Conservation (phyloP, 1,284 basidiomycete genomes). For the Kalmanozyma brasiliensis region DNA sequence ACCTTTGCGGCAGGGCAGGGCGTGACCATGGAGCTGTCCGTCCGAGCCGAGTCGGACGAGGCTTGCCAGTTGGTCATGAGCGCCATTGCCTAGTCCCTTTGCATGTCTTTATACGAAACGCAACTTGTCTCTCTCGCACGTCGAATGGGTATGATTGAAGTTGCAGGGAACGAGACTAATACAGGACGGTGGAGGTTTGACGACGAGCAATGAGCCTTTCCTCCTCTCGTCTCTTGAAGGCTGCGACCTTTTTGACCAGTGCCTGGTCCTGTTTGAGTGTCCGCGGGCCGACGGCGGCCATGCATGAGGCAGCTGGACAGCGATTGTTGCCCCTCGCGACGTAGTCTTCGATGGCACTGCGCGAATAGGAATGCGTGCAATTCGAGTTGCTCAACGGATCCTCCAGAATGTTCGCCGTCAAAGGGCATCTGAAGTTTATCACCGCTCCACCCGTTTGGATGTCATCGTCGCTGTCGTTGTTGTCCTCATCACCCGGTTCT, state of each 20-base stretch:
- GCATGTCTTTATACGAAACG: not conserved
- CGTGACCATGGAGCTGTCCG: conserved; percentile 92
- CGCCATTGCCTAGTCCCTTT: conserved; percentile 74
- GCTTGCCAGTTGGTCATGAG: conserved; percentile 87
- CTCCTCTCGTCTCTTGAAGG: conserved; percentile 46
- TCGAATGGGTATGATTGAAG: conserved; percentile 1
- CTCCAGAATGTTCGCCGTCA: conserved; percentile 49
- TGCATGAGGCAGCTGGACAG: conserved; percentile 38
- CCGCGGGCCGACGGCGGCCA: conserved; percentile 12
- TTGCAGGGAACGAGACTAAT: conserved; percentile 7
- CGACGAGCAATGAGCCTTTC: conserved; percentile 30
- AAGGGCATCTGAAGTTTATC: conserved; percentile 58
- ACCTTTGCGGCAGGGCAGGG: conserved; percentile 88
- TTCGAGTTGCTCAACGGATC: conserved; percentile 42
- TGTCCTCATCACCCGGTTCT: conserved; percentile 3
- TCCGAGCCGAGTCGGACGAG: conserved; percentile 89
- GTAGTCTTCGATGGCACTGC: conserved; percentile 35
- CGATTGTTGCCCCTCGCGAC: conserved; percentile 27
- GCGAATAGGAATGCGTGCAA: conserved; percentile 39
- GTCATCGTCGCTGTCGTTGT: conserved; percentile 42
- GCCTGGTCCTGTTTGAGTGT: conserved; percentile 27
- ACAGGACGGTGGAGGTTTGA: conserved; percentile 31
- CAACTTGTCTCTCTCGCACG: conserved; percentile 3
- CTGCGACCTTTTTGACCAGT: conserved; percentile 38
- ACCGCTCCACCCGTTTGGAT: conserved; percentile 48